Evolutionary conservation across 352 stramenopile genomes (phyloP).

Genomic region (Halophytophthora polymorphica): DNA sequence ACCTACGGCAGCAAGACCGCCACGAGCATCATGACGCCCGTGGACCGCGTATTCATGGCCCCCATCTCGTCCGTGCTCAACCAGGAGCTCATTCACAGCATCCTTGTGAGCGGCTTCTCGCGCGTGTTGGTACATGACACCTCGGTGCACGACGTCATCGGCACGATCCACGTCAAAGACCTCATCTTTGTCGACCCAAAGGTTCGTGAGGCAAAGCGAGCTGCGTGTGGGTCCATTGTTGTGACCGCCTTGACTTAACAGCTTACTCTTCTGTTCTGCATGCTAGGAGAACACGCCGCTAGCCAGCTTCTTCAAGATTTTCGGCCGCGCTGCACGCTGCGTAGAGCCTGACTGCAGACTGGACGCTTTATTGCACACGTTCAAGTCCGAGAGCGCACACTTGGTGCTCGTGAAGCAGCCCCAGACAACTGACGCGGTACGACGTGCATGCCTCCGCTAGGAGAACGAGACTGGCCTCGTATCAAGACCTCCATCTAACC

Average conservation of each 20-base stretch:
- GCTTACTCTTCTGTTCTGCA: slow-evolving; percentile 16
- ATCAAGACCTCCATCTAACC: background rate
- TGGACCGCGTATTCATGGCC: slow-evolving; percentile 95
- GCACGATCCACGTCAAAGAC: slow-evolving; percentile 98
- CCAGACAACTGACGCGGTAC: slow-evolving; percentile 53
- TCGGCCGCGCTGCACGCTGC: slow-evolving; percentile 52
- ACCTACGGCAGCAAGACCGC: slow-evolving; percentile 91
- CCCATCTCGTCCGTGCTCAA: slow-evolving; percentile 67
- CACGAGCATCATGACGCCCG: slow-evolving; percentile 92
- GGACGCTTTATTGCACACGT: slow-evolving; percentile 91
- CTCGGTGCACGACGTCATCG: slow-evolving; percentile 91
- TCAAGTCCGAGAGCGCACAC: slow-evolving; percentile 93
- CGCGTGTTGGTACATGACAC: slow-evolving; percentile 91
- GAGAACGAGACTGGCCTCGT: background rate
- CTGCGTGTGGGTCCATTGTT: background rate
- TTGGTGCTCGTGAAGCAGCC: slow-evolving; percentile 94
- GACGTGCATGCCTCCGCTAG: background rate
- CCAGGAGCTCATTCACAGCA: slow-evolving; percentile 87
- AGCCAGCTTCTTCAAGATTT: slow-evolving; percentile 68
- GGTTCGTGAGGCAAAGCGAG: slow-evolving; percentile 43
- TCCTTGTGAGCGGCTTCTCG: slow-evolving; percentile 96
- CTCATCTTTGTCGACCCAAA: slow-evolving; percentile 98
- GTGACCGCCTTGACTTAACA: slow-evolving; percentile 83
- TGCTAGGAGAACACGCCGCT: slow-evolving; percentile 58
- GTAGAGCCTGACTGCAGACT: slow-evolving; percentile 92